phyloP scores from a whole-genome alignment of 148 eudicot genomes.

The Beta vulgaris region DNA sequence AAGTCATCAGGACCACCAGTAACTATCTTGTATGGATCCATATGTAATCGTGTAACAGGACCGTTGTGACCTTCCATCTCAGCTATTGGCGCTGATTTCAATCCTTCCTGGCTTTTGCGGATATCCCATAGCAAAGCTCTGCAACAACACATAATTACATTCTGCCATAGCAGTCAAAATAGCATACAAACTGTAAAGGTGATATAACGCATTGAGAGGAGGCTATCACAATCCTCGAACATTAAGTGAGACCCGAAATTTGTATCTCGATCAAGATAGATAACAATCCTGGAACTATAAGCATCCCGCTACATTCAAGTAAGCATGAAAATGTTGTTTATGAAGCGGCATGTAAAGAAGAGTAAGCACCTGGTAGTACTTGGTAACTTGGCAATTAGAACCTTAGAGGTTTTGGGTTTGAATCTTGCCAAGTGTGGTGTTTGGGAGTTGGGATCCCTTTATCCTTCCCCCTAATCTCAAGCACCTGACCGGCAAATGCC shows the following conservation, averaged over 20 bases:
- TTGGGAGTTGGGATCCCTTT: too few relatives aligned
- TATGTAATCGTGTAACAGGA: constrained; percentile 49
- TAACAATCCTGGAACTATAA: not conserved
- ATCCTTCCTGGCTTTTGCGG: constrained; percentile 43
- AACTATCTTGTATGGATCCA: constrained; percentile 66
- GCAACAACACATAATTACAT: constrained; percentile 18
- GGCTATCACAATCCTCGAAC: not conserved
- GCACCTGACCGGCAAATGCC: too few relatives aligned
- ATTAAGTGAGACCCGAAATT: not conserved
- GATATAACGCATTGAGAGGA: not conserved
- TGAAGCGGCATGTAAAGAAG: not conserved
- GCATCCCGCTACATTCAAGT: not conserved
- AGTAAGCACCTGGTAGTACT: too few relatives aligned
- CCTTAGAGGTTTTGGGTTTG: too few relatives aligned
- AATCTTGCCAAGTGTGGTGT: too few relatives aligned
- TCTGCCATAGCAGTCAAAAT: not conserved
- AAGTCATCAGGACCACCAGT: constrained; percentile 51
- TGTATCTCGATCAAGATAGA: not conserved
- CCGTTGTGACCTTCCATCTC: constrained; percentile 60
- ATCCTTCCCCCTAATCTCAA: too few relatives aligned
- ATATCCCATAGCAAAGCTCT: constrained; percentile 73
- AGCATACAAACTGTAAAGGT: not conserved
- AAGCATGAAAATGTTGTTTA: not conserved
- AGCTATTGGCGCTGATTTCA: constrained; percentile 30
- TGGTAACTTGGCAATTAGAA: too few relatives aligned